phyloP scores from a whole-genome alignment of 257 asterid genomes.

The Nicotiana otophora region DNA sequence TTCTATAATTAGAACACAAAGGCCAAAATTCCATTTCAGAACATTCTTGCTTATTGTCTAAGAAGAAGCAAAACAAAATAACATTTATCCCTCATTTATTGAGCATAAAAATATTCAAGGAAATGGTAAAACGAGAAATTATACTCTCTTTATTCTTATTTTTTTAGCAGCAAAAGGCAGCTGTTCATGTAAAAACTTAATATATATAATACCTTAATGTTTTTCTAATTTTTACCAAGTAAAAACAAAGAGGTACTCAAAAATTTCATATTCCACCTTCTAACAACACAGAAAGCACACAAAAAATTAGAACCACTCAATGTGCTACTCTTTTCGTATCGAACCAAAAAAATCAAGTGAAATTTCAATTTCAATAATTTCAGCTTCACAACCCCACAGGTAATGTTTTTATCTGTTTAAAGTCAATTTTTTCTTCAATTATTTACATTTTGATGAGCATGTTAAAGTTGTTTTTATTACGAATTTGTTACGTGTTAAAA shows the following conservation, averaged over 20 bases:
- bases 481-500: too few relatives aligned
- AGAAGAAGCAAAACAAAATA: neutral
- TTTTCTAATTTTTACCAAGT: neutral
- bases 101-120: neutral
- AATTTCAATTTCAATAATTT: too few relatives aligned
- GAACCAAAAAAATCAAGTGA: too few relatives aligned
- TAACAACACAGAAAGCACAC: neutral
- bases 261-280: neutral
- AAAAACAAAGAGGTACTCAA: neutral
- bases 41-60: neutral
- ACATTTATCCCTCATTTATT: neutral
- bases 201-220: neutral
- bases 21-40: neutral
- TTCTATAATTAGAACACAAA: neutral
- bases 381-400: too few relatives aligned
- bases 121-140: neutral
- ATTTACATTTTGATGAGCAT: too few relatives aligned
- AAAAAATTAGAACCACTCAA: neutral
- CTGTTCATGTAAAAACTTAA: neutral
- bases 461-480: too few relatives aligned
- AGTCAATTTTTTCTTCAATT: too few relatives aligned
- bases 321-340: too few relatives aligned
- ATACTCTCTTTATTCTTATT: neutral
- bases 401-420: too few relatives aligned
- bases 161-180: neutral